Evolutionary conservation across 805 yeast species (phyloP), one percentile per base, ranked within the genome.

Genomic region (Wickerhamiella parazyma): DNA sequence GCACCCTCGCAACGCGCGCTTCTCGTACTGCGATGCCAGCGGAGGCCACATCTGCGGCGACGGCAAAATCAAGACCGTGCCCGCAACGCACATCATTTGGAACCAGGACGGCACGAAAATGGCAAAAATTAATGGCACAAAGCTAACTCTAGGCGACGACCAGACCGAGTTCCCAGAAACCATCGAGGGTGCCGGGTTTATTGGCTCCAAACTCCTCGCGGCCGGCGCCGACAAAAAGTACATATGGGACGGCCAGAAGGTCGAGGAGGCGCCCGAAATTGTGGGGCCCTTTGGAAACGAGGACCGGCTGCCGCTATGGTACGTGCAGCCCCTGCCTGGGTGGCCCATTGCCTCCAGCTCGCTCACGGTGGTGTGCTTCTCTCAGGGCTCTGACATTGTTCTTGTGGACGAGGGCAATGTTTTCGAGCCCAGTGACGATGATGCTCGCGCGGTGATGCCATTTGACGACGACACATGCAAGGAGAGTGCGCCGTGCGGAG

Each of bases 401-500:
- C 43, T 46, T 12, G 35, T 33, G 2, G 31, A 18, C 12, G 18
- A 36, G 3, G 6, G 26, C 1, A 26, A 40, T 14, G 33, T 48
- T 11, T 20, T 48, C 4, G 22, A 31, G 26, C 42, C 44, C 2
- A 16, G n/a, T 11, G 40, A 45, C 18, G 45, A 36, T 36, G 36
- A 22, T 14, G 54, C 44, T 6, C 22, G 47, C 6, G 53, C 46
- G 3, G 33, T 36, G 14, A 34, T 54, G 38, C 56, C 56, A 4
- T 44, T 49, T 34, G 45, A 49, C 10, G 44, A 47, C 1, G 38
- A 44, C 6, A 6, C 22, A 3, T 26, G 18, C 4, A 4, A 7
- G 4, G 55, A 50, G 20, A 48, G 39, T n/a, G 46, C 44, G 25
- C 47, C 51, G 3, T 29, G 48, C 4, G 58, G 58, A 5, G 47